phyloP scores from a whole-genome alignment of 495 filamentous ascomycete species.

The Daldinia loculata region DNA sequence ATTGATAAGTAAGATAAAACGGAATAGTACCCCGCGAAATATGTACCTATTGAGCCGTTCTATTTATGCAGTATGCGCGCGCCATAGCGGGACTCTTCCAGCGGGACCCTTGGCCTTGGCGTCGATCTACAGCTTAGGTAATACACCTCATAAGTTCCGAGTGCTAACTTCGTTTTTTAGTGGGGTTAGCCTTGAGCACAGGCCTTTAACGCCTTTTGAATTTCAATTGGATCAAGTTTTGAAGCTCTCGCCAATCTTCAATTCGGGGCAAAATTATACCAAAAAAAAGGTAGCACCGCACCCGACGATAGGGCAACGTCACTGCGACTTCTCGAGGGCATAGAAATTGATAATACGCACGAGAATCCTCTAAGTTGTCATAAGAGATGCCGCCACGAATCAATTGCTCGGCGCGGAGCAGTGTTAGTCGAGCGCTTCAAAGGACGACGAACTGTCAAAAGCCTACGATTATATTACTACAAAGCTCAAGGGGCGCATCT shows the following conservation, averaged over 20 bases:
- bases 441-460: constrained; percentile 29
- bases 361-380: not conserved
- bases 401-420: constrained; percentile 39
- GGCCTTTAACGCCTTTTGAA: constrained; percentile 12
- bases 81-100: constrained; percentile 5
- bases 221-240: constrained; percentile 31
- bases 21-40: constrained; percentile 7
- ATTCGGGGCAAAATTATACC: constrained; percentile 7
- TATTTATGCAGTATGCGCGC: constrained; percentile 10
- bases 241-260: constrained; percentile 33
- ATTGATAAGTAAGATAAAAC: not conserved
- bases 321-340: not conserved
- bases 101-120: constrained; percentile 3
- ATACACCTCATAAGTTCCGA: too few species aligned
- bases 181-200: constrained; percentile 1
- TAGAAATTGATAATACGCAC: not conserved
- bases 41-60: constrained; percentile 1
- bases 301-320: not conserved
- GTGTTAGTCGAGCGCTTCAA: constrained; percentile 36
- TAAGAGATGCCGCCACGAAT: constrained; percentile 40
- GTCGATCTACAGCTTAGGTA: not conserved
- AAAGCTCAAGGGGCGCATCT: constrained; percentile 33
- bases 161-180: not conserved
- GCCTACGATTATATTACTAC: constrained; percentile 23
- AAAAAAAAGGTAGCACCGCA: not conserved